Evolutionary conservation across 805 yeast species (phyloP), one percentile per base, ranked within the genome.

Genomic region (Teunomyces atbi): DNA sequence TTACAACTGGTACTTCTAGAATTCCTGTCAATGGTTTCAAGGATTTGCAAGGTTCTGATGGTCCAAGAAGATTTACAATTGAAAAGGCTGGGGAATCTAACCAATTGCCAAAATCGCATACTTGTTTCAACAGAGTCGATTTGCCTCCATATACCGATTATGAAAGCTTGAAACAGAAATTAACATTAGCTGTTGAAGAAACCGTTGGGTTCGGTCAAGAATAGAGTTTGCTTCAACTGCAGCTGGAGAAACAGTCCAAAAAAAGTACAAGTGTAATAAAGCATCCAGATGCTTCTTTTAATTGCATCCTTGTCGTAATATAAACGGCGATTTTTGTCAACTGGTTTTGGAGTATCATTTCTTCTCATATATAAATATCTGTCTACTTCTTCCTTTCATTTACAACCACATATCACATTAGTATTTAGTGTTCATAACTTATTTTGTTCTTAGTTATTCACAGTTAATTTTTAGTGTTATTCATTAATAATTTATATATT

Each of bases 181-280:
- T 94, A 59, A 86, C 96, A 29, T 77, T 92, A 66, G 99, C 99
- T 26, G 98, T 94, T 33, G 99, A 94, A 68, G 98, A 94, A 72
- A 94, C 99, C 12, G 94, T 94, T 64, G 99, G 99, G 41, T 94
- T 94, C 65, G 99, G 99, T 49, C 98, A 94, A 73, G 99, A 94
- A 76, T 92, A 73, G 33, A 30, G n/a, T n/a, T 36, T 36, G 15
- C n/a, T n/a, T 36, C 39, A 20, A 20, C 15, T 36, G 20, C n/a
- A 19, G n/a, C 23, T 18, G 37, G 37, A 34, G 37, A 34, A 36
- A 19, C 26, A 6, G 15, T 19, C 21, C 39, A 36, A 36, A 20
- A 36, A 36, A 36, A 20, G 27, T 36, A 19, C 23, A 19, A 21
- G 39, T 21, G 23, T 12, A 6, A 19, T 35, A 13, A 19, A n/a